phyloP scores from a whole-genome alignment of 1,284 basidiomycete genomes.

The Irpex lacteus region DNA sequence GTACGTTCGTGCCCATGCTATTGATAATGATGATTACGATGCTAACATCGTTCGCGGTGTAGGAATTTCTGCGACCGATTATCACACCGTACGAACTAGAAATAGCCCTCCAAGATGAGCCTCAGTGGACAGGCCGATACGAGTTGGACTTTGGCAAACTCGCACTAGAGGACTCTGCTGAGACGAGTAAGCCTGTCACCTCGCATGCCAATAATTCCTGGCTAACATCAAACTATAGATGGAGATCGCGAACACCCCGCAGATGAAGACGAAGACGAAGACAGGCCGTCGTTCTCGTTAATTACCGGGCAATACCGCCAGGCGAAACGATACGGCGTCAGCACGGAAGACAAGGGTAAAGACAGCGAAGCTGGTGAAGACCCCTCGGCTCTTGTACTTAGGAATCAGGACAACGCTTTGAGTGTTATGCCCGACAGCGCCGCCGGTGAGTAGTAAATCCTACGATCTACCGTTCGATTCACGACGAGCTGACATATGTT shows the following conservation, averaged over 20 bases:
- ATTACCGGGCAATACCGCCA: slow-evolving; percentile 86
- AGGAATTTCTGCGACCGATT: slow-evolving; percentile 91
- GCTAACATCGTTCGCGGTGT: background rate
- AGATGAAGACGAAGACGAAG: slow-evolving; percentile 52
- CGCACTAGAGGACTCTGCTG: slow-evolving; percentile 45
- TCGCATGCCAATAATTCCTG: background rate
- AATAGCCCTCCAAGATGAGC: slow-evolving; percentile 70
- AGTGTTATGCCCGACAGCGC: slow-evolving; percentile 63
- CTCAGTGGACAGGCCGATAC: slow-evolving; percentile 80
- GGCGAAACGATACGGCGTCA: slow-evolving; percentile 62
- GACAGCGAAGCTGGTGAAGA: slow-evolving; percentile 7
- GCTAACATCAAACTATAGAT: background rate
- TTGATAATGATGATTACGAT: background rate
- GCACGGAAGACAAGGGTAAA: background rate
- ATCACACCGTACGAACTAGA: slow-evolving; percentile 94
- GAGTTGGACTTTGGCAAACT: slow-evolving; percentile 73
- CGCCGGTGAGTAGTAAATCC: slow-evolving; percentile 56
- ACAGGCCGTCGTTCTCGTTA: slow-evolving; percentile 82
- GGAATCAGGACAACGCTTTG: slow-evolving; percentile 63
- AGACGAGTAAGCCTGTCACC: background rate
- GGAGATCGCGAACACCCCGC: slow-evolving; percentile 9
- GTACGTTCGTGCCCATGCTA: slow-evolving; percentile 33
- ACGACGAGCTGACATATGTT: background rate
- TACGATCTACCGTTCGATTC: background rate
- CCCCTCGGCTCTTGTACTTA: slow-evolving; percentile 47